These are phyloP conservation scores for Phytopythium delawarense DNA, from an alignment of 352 stramenopile species.

Conservation along the genomic window DNA sequence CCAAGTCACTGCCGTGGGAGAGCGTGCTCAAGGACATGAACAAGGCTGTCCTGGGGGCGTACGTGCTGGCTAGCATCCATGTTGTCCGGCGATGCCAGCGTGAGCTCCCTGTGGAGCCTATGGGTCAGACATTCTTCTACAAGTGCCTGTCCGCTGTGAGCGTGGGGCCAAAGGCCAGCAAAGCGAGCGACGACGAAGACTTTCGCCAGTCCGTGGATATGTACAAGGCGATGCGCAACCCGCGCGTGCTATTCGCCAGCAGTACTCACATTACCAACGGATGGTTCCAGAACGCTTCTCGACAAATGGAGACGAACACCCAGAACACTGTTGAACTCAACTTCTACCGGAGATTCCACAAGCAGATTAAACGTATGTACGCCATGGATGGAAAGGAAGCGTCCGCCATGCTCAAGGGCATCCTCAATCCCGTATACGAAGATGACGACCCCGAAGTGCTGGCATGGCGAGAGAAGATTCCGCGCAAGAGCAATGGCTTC, in stretches of 20 bases:
- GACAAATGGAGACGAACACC: conserved; percentile 6
- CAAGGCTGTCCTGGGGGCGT: conserved; percentile 8
- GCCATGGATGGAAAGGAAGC: background rate
- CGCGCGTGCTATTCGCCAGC: background rate
- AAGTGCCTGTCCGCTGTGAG: conserved; percentile 4
- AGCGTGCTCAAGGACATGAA: conserved; percentile 9
- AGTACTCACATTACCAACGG: background rate
- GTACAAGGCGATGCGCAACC: conserved; percentile 8
- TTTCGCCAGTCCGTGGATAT: conserved; percentile 4
- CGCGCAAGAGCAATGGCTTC: background rate
- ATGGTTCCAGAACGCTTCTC: conserved; percentile 3
- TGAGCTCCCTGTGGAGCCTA: background rate
- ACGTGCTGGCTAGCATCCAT: conserved; percentile 12
- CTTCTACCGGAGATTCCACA: conserved; percentile 11
- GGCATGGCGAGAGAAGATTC: conserved; percentile 1
- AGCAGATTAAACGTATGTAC: conserved; percentile 7
- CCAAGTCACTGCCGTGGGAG: conserved; percentile 9
- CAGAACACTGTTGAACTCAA: conserved; percentile 7
- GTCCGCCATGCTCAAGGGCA: conserved; percentile 10
- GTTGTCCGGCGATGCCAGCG: conserved; percentile 7
- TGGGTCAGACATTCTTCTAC: conserved; percentile 8
- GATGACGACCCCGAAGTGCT: background rate
- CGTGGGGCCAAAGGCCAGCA: background rate
- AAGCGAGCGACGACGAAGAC: background rate
- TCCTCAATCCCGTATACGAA: conserved; percentile 8